Evolutionary conservation across 768 basidiomycete species (phyloP).

Genomic region (Termitomyces sp.): DNA sequence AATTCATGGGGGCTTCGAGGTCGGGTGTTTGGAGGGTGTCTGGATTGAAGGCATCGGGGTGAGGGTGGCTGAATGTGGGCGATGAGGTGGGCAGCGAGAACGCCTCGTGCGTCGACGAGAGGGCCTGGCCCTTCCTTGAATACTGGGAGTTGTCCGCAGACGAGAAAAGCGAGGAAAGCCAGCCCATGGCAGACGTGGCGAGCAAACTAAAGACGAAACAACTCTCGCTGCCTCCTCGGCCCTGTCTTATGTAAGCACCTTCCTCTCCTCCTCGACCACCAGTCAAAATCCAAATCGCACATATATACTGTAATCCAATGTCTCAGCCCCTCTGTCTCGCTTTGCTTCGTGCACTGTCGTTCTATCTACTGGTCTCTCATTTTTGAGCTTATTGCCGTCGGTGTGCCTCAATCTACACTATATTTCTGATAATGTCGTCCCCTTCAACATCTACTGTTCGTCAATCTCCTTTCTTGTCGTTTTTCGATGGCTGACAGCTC

Average conservation of each 20-base stretch:
- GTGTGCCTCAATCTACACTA: too few species aligned
- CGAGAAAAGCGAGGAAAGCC: constrained; percentile 67
- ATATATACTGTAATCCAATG: not conserved
- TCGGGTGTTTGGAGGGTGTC: constrained; percentile 50
- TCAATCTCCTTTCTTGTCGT: not conserved
- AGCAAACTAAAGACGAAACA: not conserved
- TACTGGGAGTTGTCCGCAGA: constrained; percentile 40
- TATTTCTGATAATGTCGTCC: not conserved
- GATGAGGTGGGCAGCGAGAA: constrained; percentile 82
- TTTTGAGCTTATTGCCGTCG: not conserved
- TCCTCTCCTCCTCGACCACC: not conserved
- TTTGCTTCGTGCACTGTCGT: not conserved
- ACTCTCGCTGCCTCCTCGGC: not conserved
- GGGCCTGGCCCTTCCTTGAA: constrained; percentile 57
- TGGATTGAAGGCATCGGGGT: constrained; percentile 58
- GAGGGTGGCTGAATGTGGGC: constrained; percentile 43
- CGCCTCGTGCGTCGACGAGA: constrained; percentile 81
- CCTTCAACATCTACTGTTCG: not conserved
- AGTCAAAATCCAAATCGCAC: not conserved
- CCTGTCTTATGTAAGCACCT: constrained; percentile 3
- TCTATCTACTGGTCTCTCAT: not conserved
- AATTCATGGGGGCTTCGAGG: constrained; percentile 39
- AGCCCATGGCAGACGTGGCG: constrained; percentile 50
- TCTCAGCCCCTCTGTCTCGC: not conserved
- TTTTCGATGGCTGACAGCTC: not conserved